A percentile compares a stretch with the other conserved stretches of the same genome.
Conservation (phyloP, 306 rosid species). For the Sphenostylis stenocarpa region DNA sequence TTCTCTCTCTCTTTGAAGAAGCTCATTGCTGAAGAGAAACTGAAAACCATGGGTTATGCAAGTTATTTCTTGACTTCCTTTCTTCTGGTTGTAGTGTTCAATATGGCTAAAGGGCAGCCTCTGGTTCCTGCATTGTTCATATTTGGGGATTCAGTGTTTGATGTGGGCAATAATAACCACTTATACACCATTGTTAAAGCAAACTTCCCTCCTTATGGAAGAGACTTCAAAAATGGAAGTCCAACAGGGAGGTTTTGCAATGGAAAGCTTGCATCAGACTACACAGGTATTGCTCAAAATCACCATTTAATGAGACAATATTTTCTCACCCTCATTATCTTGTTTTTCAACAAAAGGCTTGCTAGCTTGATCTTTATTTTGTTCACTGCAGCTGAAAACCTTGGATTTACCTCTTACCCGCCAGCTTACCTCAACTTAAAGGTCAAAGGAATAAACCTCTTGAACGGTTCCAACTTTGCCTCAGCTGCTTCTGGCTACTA, state of each 20-base stretch:
- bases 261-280: conserved; percentile 78
- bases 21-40: conserved; percentile 26
- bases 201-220: conserved; percentile 79
- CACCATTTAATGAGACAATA: neutral
- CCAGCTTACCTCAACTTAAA: conserved; percentile 49
- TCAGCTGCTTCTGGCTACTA: conserved; percentile 81
- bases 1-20: conserved; percentile 24
- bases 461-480: conserved; percentile 58
- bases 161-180: conserved; percentile 72
- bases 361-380: conserved; percentile 17
- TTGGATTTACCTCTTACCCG: conserved; percentile 52
- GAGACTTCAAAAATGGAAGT: conserved; percentile 56
- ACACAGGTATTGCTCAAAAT: conserved; percentile 49
- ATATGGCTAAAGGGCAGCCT: conserved; percentile 52
- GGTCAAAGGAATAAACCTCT: conserved; percentile 38
- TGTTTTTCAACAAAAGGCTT: conserved; percentile 10
- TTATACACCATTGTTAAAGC: conserved; percentile 57
- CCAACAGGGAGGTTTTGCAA: conserved; percentile 84
- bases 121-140: conserved; percentile 78
- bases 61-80: conserved; percentile 35
- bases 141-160: conserved; percentile 80
- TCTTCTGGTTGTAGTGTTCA: conserved; percentile 37
- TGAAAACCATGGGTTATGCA: conserved; percentile 32
- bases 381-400: conserved; percentile 48
- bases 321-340: neutral